Conservation (phyloP, 73 alveolate species). For the Tetrahymena malaccensis region DNA sequence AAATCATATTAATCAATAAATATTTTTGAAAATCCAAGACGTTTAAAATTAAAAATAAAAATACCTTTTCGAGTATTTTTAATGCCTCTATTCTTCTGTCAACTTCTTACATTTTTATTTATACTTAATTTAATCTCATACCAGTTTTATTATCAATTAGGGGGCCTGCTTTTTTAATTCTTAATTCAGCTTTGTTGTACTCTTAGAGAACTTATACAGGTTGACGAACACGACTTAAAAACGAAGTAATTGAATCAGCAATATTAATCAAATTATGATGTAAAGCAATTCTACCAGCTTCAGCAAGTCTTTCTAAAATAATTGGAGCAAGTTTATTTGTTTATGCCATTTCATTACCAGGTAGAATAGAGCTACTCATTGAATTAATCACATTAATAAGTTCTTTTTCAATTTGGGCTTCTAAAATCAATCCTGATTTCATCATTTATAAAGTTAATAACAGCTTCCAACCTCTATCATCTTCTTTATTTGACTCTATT, state of each 20-base stretch:
- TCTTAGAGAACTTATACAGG: constrained; percentile 76
- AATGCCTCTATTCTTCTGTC: constrained; percentile 94
- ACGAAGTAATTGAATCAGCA: constrained; percentile 65
- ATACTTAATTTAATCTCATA: constrained; percentile 63
- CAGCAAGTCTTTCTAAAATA: constrained; percentile 77
- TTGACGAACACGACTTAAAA: constrained; percentile 55
- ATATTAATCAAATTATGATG: constrained; percentile 61
- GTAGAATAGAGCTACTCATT: constrained; percentile 77
- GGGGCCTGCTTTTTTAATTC: constrained; percentile 60
- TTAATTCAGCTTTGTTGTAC: constrained; percentile 74
- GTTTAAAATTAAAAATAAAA: too few species aligned
- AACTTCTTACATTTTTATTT: constrained; percentile 68
- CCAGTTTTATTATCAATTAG: constrained; percentile 78
- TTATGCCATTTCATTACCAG: constrained; percentile 60
- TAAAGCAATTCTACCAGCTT: constrained; percentile 79
- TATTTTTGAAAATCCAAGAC: too few species aligned
- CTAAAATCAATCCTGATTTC: constrained; percentile 92
- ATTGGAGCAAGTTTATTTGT: constrained; percentile 56
- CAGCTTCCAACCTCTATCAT: constrained; percentile 77
- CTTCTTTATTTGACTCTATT: constrained; percentile 79
- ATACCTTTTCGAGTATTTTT: constrained; percentile 84
- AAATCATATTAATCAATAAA: too few species aligned
- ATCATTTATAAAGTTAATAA: constrained; percentile 80
- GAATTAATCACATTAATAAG: constrained; percentile 84
- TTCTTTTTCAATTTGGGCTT: constrained; percentile 95